Conservation (phyloP, 176 grass and related monocot species). For the Avena insularis region DNA sequence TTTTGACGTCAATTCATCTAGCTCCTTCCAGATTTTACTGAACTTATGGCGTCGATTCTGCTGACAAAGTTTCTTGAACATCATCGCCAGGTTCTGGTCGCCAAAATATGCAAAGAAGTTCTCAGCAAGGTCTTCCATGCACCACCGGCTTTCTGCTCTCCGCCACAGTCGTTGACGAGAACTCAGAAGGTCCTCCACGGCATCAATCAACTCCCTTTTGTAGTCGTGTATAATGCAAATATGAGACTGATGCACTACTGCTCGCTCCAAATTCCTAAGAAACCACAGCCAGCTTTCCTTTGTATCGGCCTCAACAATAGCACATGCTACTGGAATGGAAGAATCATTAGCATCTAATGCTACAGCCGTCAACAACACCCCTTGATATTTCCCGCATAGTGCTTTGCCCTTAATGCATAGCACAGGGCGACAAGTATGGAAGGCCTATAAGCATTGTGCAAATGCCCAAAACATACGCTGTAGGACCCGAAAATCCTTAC, state of each 20-base stretch:
- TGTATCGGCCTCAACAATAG: slow-evolving; percentile 12
- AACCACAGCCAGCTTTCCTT: slow-evolving; percentile 38
- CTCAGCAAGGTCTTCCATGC: slow-evolving; percentile 40
- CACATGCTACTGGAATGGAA: slow-evolving; percentile 41
- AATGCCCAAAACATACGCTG: slow-evolving; percentile 38
- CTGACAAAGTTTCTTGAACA: slow-evolving; percentile 43
- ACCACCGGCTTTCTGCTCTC: slow-evolving; percentile 1
- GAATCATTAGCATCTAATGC: slow-evolving; percentile 40
- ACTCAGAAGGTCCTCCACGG: not conserved
- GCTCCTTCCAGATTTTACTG: slow-evolving; percentile 35
- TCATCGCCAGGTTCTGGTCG: slow-evolving; percentile 9
- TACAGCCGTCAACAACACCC: slow-evolving; percentile 19
- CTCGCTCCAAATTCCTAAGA: slow-evolving; percentile 29
- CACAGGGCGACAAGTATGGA: slow-evolving; percentile 26
- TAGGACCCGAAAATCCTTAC: slow-evolving; percentile 24
- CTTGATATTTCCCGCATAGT: slow-evolving; percentile 45
- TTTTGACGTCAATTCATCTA: slow-evolving; percentile 19
- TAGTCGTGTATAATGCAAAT: slow-evolving; percentile 37
- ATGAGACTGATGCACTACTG: not conserved
- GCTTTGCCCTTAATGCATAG: slow-evolving; percentile 39
- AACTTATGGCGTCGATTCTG: slow-evolving; percentile 31
- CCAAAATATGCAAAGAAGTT: slow-evolving; percentile 35
- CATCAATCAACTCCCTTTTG: slow-evolving; percentile 29
- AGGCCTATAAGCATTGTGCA: slow-evolving; percentile 10
- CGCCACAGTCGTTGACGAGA: not conserved